These are phyloP conservation scores for Pezicula neosporulosa DNA, from an alignment of 2,329 filamentous ascomycete genomes.

Conservation along the genomic window DNA sequence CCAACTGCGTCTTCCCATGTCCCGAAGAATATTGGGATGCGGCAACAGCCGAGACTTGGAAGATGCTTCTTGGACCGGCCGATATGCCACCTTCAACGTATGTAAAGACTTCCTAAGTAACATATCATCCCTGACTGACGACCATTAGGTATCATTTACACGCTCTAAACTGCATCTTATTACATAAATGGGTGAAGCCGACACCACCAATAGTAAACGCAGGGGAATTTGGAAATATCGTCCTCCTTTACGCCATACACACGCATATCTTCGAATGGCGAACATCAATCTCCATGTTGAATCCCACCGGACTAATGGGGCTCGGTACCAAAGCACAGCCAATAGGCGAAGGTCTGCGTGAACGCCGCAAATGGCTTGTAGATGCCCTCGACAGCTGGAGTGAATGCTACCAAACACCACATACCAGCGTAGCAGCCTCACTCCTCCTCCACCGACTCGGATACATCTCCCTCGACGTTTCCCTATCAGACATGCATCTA, in stretches of 20 bases:
- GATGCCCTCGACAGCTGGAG: conserved; percentile 22
- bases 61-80: conserved; percentile 15
- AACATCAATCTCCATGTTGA: conserved; percentile 22
- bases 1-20: conserved; percentile 25
- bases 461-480: conserved; percentile 22
- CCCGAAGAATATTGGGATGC: conserved; percentile 22
- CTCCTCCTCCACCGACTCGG: conserved; percentile 22
- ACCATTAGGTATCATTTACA: conserved; percentile 20
- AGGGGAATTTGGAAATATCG: conserved; percentile 20
- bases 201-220: conserved; percentile 18
- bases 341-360: conserved; percentile 20
- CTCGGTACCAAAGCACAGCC: conserved; percentile 19
- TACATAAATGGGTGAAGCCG: conserved; percentile 24
- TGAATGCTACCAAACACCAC: conserved; percentile 17
- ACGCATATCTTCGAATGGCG: conserved; percentile 28
- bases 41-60: conserved; percentile 18
- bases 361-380: conserved; percentile 20
- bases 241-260: conserved; percentile 25
- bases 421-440: conserved; percentile 9
- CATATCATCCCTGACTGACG: background rate
- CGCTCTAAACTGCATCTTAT: conserved; percentile 22
- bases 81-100: conserved; percentile 17
- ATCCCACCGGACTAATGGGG: conserved; percentile 24
- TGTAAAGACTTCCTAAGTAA: background rate
- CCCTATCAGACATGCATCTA: conserved; percentile 24